Evolutionary conservation across 108 stramenopile genomes (phyloP).

Genomic region (Aurantiochytrium sp.): DNA sequence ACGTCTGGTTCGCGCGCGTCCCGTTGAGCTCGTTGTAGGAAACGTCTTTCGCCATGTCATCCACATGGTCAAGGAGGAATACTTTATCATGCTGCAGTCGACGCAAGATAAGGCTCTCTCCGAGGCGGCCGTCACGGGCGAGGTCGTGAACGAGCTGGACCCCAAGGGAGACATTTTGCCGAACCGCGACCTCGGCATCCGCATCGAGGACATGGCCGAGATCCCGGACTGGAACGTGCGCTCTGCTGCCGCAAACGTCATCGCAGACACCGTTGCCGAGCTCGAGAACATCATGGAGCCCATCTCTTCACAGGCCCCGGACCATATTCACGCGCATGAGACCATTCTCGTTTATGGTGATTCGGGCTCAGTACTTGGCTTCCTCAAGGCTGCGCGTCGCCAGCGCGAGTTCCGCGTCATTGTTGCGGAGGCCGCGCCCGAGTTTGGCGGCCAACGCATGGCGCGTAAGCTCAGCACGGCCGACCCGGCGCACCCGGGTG

Average conservation of each 20-base stretch:
- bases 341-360: constrained; percentile 77
- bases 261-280: constrained; percentile 72
- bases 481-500: background rate
- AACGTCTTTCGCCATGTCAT: constrained; percentile 25
- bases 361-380: constrained; percentile 68
- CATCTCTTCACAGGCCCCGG: constrained; percentile 73
- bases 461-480: constrained; percentile 69
- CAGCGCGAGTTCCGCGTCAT: constrained; percentile 74
- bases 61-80: constrained; percentile 20
- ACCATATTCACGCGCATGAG: constrained; percentile 90
- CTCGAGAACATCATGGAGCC: constrained; percentile 73
- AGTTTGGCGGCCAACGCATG: constrained; percentile 73
- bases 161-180: background rate
- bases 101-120: background rate
- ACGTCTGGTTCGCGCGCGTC: background rate
- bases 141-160: background rate
- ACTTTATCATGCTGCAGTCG: constrained; percentile 3
- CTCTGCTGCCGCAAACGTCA: constrained; percentile 71
- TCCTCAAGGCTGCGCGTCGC: constrained; percentile 23
- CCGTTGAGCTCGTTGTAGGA: constrained; percentile 10
- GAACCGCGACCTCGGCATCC: background rate
- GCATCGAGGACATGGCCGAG: background rate
- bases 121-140: background rate
- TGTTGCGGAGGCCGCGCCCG: constrained; percentile 79
- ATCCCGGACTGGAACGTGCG: constrained; percentile 45